Conservation (phyloP, 169 alveolate genomes). For the Babesia ovata region DNA sequence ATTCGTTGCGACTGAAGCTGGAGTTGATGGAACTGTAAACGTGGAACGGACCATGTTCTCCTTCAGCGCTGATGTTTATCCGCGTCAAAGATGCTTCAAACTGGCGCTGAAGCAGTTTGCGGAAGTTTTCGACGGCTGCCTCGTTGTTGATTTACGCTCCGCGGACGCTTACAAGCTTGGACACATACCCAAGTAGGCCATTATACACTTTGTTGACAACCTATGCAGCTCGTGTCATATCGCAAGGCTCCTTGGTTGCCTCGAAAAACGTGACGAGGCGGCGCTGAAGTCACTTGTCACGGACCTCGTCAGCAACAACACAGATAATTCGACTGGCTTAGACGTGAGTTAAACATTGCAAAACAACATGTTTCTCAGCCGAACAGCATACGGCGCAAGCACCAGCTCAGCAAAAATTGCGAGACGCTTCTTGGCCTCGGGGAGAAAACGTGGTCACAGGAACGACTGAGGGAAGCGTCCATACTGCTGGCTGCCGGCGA, state of each 20-base stretch:
- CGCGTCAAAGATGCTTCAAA: conserved; percentile 53
- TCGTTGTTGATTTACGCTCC: conserved; percentile 52
- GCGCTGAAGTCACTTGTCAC: background rate
- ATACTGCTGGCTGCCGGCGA: conserved; percentile 62
- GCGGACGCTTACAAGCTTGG: conserved; percentile 60
- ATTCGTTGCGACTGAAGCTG: background rate
- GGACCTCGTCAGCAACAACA: conserved; percentile 3
- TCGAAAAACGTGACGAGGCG: conserved; percentile 22
- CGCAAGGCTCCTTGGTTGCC: conserved; percentile 21
- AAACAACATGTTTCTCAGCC: background rate
- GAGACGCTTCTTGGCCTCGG: conserved; percentile 12
- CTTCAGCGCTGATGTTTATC: conserved; percentile 41
- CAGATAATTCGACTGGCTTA: background rate
- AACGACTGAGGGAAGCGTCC: conserved; percentile 2
- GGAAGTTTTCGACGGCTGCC: conserved; percentile 27
- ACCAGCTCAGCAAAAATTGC: conserved; percentile 12
- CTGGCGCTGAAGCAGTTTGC: conserved; percentile 34
- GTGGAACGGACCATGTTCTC: conserved; percentile 49
- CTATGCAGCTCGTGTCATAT: conserved; percentile 47
- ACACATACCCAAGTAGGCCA: conserved; percentile 42
- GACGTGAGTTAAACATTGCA: background rate
- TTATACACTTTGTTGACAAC: background rate
- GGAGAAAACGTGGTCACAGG: conserved; percentile 27
- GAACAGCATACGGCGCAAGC: conserved; percentile 10
- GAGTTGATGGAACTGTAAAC: background rate